Base-by-base conservation (phyloP, 768 basidiomycete species). In the Fomitopsis serialis region DNA sequence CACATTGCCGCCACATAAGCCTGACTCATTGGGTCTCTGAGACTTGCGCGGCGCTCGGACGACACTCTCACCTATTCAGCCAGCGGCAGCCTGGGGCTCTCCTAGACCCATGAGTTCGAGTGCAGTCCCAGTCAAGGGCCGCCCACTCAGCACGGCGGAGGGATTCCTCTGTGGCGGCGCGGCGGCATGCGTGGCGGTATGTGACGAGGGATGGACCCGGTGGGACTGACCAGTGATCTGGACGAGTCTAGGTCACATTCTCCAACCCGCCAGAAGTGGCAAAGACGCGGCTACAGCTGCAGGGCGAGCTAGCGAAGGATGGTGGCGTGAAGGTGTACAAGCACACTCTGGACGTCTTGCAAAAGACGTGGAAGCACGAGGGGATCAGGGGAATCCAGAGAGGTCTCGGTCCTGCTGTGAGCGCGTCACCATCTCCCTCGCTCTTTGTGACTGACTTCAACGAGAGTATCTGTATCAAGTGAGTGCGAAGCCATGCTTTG, bases 241-340 rank as follows among this genome's bases (percentile, higher is more conserved):
- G 29, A 32, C 29, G 19, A 17, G 13, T 21, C 27, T 61, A 91
- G 89, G 87, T 91, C 46, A 89, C 89, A 8, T 71, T 90, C 51
- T 89, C 87, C 4, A 90, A 90, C 59, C 84, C 86, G 12, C 85
- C 84, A 4, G 87, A 87, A 63, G 92, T 94, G 21, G 89, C 90
- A 43, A 98, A 98, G 72, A 98, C 97, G 40, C 87, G 96, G 52
- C 72, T 99, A 48, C 97, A 99, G 68, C 79, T 99, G 23, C 94
- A 98, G 65, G 97, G 96, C 23, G 97, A 98, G 69, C 81, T 99
- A 11, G 83, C 89, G 32, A 92, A 87, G 64, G 78, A 70, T 7
- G 82, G 86, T 9, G 78, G 76, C 15, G 58, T 68, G 58, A 89
- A 83, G 65, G 90, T 98, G 2, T 99, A 99, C 74, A 89, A 81